Evolutionary conservation across 208 protist species (phyloP), one percentile per base, ranked within the genome.

Genomic region (Trypanosomatidae sp.): DNA sequence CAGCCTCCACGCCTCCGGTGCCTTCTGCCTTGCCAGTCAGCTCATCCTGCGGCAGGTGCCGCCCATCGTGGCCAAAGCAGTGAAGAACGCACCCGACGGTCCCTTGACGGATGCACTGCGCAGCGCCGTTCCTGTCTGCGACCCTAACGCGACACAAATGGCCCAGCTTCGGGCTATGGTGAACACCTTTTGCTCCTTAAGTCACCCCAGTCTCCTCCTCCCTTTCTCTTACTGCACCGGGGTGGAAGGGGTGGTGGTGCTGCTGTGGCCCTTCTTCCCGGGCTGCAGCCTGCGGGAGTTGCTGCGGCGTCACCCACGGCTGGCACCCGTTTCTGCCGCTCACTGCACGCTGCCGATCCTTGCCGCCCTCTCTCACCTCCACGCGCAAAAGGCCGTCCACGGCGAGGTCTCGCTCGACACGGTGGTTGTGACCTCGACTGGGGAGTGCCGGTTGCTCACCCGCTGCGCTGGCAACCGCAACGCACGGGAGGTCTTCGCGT

Each of bases 321-420:
- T 70, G 25, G 46, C 76, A 17, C 71, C 80, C 17, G 19, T 70
- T 28, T 49, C 64, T 0, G 43, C 83, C 13, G 74, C 69, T 0
- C 84, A 88, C n/a, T 94, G 81, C 72, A 79, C 74, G 50, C 39
- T 80, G 43, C 76, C 84, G 33, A 86, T 94, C 56, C 50, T 92
- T 25, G 62, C 75, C 12, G 87, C 74, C 25, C 76, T 95, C 2
- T 71, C 59, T 9, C 90, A 85, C 80, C 71, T 95, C 25, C 91
- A 92, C 75, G 50, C 44, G 7, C 39, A 79, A 49, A 80, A 82
- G 36, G 77, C 87, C 60, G 80, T 84, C 22, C 91, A 96, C n/a
- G n/a, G n/a, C n/a, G n/a, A n/a, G n/a, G n/a, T n/a, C n/a, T n/a
- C n/a, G n/a, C n/a, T n/a, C n/a, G n/a, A n/a, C n/a, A n/a, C n/a